Conservation (phyloP, 108 stramenopile species). For the Parietichytrium sp. region DNA sequence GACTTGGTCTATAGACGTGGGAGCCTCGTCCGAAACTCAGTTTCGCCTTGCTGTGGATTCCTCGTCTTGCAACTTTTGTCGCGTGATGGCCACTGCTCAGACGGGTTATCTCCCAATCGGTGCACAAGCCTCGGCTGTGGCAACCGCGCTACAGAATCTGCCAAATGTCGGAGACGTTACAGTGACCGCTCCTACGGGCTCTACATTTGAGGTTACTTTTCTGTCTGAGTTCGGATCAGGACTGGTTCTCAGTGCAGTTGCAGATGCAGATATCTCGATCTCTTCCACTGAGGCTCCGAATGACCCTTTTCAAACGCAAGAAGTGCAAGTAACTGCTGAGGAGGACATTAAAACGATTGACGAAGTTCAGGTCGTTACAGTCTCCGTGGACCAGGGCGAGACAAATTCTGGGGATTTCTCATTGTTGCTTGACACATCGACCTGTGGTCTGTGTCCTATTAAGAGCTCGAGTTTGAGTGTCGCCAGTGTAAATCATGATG, state of each 20-base stretch:
- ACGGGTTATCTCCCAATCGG: neutral
- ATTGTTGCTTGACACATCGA: neutral
- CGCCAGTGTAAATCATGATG: neutral
- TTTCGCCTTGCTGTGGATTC: constrained; percentile 72
- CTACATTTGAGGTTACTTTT: neutral
- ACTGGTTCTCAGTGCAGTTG: neutral
- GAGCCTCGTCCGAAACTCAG: constrained; percentile 64
- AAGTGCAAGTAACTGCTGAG: neutral
- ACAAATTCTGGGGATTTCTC: neutral
- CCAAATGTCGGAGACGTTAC: constrained; percentile 64
- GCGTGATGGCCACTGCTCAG: neutral
- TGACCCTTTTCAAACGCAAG: neutral
- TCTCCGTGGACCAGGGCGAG: neutral
- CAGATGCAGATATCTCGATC: neutral
- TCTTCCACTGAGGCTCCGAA: neutral
- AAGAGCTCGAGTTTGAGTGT: neutral
- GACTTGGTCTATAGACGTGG: constrained; percentile 46
- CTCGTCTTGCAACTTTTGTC: constrained; percentile 44
- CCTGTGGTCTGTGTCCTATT: constrained; percentile 9
- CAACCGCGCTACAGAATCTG: constrained; percentile 67
- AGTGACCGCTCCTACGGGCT: constrained; percentile 48
- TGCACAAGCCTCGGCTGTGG: constrained; percentile 50
- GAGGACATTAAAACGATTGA: neutral
- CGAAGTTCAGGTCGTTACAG: neutral
- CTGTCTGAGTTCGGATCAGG: neutral